These are phyloP conservation scores for Lactarius indigo DNA, from an alignment of 768 basidiomycete genomes.

Conservation along the genomic window DNA sequence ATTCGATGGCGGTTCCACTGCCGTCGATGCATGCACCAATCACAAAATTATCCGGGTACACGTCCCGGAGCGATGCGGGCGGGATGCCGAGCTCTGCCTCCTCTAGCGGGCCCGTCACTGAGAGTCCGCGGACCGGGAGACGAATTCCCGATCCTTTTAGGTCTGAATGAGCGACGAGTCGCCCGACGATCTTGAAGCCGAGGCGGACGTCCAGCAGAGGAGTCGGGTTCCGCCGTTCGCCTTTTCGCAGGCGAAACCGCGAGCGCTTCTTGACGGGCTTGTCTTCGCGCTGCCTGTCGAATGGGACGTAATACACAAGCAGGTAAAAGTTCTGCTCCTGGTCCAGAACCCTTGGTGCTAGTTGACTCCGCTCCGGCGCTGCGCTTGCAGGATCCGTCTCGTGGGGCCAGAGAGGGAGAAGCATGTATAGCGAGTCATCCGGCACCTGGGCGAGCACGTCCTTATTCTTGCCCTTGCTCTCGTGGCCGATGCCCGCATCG, in stretches of 20 bases:
- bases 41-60: slow-evolving; percentile 40
- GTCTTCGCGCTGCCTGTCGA: slow-evolving; percentile 36
- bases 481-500: slow-evolving; percentile 27
- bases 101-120: slow-evolving; percentile 56
- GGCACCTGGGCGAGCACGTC: slow-evolving; percentile 61
- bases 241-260: slow-evolving; percentile 32
- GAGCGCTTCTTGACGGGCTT: slow-evolving; percentile 43
- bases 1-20: slow-evolving; percentile 62
- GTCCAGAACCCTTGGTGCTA: slow-evolving; percentile 34
- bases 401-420: slow-evolving; percentile 80
- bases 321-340: slow-evolving; percentile 62
- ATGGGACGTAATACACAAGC: slow-evolving; percentile 75
- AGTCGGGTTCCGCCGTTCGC: slow-evolving; percentile 25
- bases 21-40: slow-evolving; percentile 62
- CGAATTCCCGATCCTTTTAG: slow-evolving; percentile 70
- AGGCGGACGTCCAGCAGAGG: slow-evolving; percentile 45
- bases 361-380: slow-evolving; percentile 24
- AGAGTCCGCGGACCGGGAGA: slow-evolving; percentile 65
- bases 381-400: slow-evolving; percentile 52
- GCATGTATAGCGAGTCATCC: slow-evolving; percentile 72
- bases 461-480: slow-evolving; percentile 18
- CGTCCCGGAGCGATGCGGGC: slow-evolving; percentile 36
- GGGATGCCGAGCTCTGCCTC: slow-evolving; percentile 37
- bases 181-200: slow-evolving; percentile 70
- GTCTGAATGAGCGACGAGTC: slow-evolving; percentile 69